Base-by-base conservation (phyloP, 1,284 basidiomycete genomes). In the Naganishia albida region DNA sequence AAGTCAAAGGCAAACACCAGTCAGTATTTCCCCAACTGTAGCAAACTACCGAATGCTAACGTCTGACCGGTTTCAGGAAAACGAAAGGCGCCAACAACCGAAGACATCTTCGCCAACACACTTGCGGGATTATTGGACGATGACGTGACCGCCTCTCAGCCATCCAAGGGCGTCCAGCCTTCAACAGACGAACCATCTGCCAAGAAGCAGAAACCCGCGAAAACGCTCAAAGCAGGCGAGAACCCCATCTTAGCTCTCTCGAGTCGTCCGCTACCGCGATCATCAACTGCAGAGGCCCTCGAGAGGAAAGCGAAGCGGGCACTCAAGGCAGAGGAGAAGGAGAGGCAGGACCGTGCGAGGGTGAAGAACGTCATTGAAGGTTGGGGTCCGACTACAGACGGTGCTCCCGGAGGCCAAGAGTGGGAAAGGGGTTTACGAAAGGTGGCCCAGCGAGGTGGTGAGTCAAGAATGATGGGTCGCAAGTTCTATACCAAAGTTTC, bases 371-470 rank as follows among this genome's bases (percentile, higher is more conserved):
- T 78, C 6, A 68, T 78, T 28, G 77, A 78, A 65, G 78, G 78
- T 18, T 78, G 78, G 77, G 68, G 63, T 39, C 69, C 72, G 15
- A 67, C 66, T n/a, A 62, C 53, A 38, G 71, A 69, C 25, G 74
- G 70, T 51, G 64, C 63, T 20, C 60, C 65, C 3, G 73, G 72
- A 16, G 70, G 69, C 23, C 74, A 77, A 66, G 78, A 80, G 69
- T 80, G 79, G 74, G 79, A 80, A 69, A 73, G 75, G 51, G 71
- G 72, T 6, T 67, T 80, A 70, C 71, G 78, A 51, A 80, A 80
- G 72, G 74, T 75, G 8, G 79, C 79, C 16, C 79, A 80, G 70
- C 69, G 77, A 44, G 79, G 79, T 73, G 79, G 79, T 80, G 62
- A 76, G 79, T 77, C 2, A 34, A 34, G 6, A 34, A 34, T 40